Percentiles rank a stretch among this genome's conserved stretches.
These are phyloP conservation scores for Starmera caribaea DNA, from an alignment of 805 yeast species.

Conservation along the genomic window DNA sequence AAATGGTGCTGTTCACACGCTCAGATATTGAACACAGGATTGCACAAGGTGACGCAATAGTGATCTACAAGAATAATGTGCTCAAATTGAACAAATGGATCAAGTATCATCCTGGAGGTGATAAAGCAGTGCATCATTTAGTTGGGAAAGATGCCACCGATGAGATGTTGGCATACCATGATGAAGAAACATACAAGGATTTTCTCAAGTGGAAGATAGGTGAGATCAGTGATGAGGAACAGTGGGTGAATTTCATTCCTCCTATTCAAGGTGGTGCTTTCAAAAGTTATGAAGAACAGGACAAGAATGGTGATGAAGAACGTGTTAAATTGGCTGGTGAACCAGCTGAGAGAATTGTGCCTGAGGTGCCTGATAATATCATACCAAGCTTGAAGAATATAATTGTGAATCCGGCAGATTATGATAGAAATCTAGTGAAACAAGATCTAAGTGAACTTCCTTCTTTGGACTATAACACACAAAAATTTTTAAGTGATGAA, in stretches of 20 bases:
- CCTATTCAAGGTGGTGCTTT: constrained; percentile 79
- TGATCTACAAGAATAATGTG: constrained; percentile 53
- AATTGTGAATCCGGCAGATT: constrained; percentile 31
- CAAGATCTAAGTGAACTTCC: constrained; percentile 54
- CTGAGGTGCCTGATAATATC: constrained; percentile 41
- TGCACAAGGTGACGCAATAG: constrained; percentile 58
- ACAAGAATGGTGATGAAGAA: not conserved
- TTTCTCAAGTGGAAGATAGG: constrained; percentile 63
- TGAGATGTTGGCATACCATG: constrained; percentile 81
- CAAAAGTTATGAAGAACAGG: constrained; percentile 21
- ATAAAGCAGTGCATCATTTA: constrained; percentile 73
- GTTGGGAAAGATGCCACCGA: constrained; percentile 87
- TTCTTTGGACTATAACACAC: constrained; percentile 58
- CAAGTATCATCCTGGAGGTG: constrained; percentile 80
- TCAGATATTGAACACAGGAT: constrained; percentile 49
- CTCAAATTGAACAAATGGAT: constrained; percentile 66
- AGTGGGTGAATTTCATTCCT: constrained; percentile 72
- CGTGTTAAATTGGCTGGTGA: constrained; percentile 26
- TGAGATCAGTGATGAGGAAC: constrained; percentile 32
- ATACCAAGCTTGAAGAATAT: constrained; percentile 17
- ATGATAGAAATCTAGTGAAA: constrained; percentile 45
- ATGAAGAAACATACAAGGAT: constrained; percentile 40
- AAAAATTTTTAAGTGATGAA: constrained; percentile 40
- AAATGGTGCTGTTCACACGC: constrained; percentile 21
- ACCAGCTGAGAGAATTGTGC: constrained; percentile 32